phyloP scores from a whole-genome alignment of 163 green algal genomes.

The Trebouxiophyceae sp. region DNA sequence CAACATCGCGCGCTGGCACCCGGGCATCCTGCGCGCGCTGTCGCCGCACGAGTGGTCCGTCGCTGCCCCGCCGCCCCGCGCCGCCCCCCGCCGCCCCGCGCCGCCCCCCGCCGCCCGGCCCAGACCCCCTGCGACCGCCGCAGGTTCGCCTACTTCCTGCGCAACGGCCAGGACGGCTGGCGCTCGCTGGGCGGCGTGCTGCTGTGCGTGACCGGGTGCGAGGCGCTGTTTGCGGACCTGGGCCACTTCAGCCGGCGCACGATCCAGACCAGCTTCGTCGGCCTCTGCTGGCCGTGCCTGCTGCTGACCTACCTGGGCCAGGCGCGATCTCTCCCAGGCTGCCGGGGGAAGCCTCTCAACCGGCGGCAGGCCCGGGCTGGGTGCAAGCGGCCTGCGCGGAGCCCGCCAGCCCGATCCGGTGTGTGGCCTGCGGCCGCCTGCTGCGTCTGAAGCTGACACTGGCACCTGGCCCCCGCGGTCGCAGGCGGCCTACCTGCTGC shows the following conservation, averaged over 20 bases:
- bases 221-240: slow-evolving; percentile 70
- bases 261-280: slow-evolving; percentile 31
- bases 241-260: slow-evolving; percentile 50
- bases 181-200: slow-evolving; percentile 43
- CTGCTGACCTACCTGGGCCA: slow-evolving; percentile 63
- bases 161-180: slow-evolving; percentile 33
- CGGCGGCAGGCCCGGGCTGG: too few species aligned
- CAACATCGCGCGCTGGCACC: slow-evolving; percentile 38
- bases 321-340: too few species aligned
- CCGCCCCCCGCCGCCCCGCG: too few species aligned
- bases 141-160: slow-evolving; percentile 33
- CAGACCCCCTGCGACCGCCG: too few species aligned
- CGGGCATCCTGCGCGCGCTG: slow-evolving; percentile 20
- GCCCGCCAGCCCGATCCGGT: slow-evolving; percentile 10
- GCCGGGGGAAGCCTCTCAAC: too few species aligned
- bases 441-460: too few species aligned
- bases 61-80: too few species aligned
- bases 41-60: slow-evolving; percentile 3
- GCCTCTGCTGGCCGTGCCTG: slow-evolving; percentile 33
- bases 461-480: too few species aligned
- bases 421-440: background rate
- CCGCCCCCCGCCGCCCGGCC: too few species aligned
- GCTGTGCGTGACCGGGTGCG: slow-evolving; percentile 58
- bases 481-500: background rate
- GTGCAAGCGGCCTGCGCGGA: too few species aligned